phyloP scores from a whole-genome alignment of 2,329 filamentous ascomycete genomes.

The Tolypocladium paradoxum region DNA sequence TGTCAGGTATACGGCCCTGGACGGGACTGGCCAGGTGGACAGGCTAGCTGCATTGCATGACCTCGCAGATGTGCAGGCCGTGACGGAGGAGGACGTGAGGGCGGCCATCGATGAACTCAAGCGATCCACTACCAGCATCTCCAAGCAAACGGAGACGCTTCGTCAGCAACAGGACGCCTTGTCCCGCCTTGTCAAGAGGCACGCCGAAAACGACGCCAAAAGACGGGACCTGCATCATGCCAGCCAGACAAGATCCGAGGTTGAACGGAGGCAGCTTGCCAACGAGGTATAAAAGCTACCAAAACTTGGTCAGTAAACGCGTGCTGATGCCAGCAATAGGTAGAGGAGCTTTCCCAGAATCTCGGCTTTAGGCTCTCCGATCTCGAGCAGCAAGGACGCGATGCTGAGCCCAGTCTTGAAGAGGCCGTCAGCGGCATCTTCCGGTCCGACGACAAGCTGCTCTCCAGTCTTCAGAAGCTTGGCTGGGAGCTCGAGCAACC shows the following conservation, averaged over 20 bases:
- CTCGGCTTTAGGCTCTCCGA: slow-evolving; percentile 36
- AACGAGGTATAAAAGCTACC: slow-evolving; percentile 24
- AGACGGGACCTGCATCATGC: slow-evolving; percentile 18
- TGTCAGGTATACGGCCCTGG: slow-evolving; percentile 37
- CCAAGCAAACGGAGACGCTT: slow-evolving; percentile 51
- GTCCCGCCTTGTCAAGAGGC: slow-evolving; percentile 34
- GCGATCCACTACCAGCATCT: slow-evolving; percentile 52
- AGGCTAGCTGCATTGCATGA: slow-evolving; percentile 33
- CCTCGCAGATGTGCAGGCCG: slow-evolving; percentile 34
- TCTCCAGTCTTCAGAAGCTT: slow-evolving; percentile 56
- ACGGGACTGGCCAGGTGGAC: slow-evolving; percentile 36
- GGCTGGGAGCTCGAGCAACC: slow-evolving; percentile 47
- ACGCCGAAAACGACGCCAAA: slow-evolving; percentile 16
- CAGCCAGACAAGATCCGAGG: slow-evolving; percentile 18
- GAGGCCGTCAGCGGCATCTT: slow-evolving; percentile 39
- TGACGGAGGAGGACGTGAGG: slow-evolving; percentile 49
- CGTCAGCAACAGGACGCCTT: slow-evolving; percentile 52
- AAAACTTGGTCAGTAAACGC: not conserved
- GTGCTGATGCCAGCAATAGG: slow-evolving; percentile 17
- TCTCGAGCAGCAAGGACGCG: slow-evolving; percentile 39
- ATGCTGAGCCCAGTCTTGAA: slow-evolving; percentile 32
- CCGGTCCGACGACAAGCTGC: slow-evolving; percentile 52
- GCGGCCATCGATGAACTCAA: slow-evolving; percentile 53
- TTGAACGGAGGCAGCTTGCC: slow-evolving; percentile 29
- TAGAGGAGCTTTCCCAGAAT: slow-evolving; percentile 35